Conservation (phyloP, 257 asterid species). For the Penstemon eatonii region DNA sequence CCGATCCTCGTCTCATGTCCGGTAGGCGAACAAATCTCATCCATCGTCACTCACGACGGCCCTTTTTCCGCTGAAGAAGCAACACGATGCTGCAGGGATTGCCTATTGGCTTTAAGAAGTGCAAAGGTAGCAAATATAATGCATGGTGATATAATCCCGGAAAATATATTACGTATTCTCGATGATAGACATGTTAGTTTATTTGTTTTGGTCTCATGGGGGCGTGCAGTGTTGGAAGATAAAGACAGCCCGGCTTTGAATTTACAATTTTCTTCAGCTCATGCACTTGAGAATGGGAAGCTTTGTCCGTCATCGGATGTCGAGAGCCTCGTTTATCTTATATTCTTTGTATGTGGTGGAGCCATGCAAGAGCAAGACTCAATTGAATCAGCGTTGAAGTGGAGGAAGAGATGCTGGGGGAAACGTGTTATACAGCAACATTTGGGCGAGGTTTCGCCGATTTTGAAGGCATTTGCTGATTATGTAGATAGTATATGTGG, state of each 20-base stretch:
- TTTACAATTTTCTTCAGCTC: conserved; percentile 63
- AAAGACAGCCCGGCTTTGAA: conserved; percentile 71
- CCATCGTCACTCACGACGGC: conserved; percentile 43
- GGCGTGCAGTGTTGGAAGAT: conserved; percentile 77
- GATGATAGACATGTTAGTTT: conserved; percentile 31
- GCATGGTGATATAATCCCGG: conserved; percentile 79
- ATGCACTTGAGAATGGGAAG: conserved; percentile 79
- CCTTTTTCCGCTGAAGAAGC: conserved; percentile 60
- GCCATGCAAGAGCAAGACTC: conserved; percentile 62
- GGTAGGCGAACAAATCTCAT: conserved; percentile 58
- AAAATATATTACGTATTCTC: conserved; percentile 45
- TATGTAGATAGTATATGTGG: conserved; percentile 72
- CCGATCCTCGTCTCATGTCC: conserved; percentile 70
- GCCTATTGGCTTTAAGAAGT: conserved; percentile 57
- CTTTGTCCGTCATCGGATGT: conserved; percentile 78
- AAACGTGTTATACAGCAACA: conserved; percentile 60
- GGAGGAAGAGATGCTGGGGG: conserved; percentile 73
- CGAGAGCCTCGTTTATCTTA: conserved; percentile 70
- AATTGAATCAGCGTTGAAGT: conserved; percentile 69
- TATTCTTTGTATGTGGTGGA: conserved; percentile 63
- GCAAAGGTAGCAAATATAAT: conserved; percentile 66
- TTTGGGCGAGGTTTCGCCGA: conserved; percentile 66
- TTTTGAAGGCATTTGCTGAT: conserved; percentile 76
- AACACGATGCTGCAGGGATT: conserved; percentile 67
- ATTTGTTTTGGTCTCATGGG: conserved; percentile 71